Evolutionary conservation across 805 yeast genomes (phyloP), one percentile per base, ranked within the genome.

Genomic region (Jamesozyma rosinii): DNA sequence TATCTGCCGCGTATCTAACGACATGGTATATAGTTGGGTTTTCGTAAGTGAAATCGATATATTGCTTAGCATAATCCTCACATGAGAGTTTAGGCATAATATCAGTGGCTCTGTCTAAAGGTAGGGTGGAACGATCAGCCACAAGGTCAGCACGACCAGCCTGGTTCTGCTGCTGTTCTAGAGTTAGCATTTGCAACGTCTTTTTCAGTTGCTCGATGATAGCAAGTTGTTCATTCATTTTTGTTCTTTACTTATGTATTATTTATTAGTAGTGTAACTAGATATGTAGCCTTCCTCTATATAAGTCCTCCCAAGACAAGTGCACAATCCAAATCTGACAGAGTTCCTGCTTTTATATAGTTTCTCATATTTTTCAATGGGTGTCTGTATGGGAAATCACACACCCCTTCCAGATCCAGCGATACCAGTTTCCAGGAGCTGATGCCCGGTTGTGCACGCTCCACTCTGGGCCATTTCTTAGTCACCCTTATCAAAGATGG

Each of bases 21-120:
- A 80, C 88, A 57, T 85, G 95, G 67, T 64, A 84, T 33, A 78
- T 78, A 15, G 94, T 84, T 39, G 95, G 95, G 52, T 75, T 75
- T 30, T 70, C 65, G 58, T 79, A 77, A 40, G 87, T 82, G 67
- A 85, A 85, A 49, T 78, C 77, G 46, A 83, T 72, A 63, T 81
- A 84, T 36, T 72, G 69, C n/a, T 74, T 59, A 22, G 72, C 55
- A 43, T 62, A 65, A 26, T 54, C 49, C 21, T 59, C 44, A 40
- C 39, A 46, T 4, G 26, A 24, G 41, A 44, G 41, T 17, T 38
- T 15, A 17, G 43, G 33, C n/a, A n/a, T n/a, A n/a, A n/a, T n/a
- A 19, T 30, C 26, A 10, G 38, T 10, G 34, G 26, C 33, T 17
- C 42, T 27, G 13, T 30, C 33, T 19, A 30, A 14, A 5, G 36